Evolutionary conservation across 2,329 filamentous ascomycete genomes (phyloP).

Genomic region (Curvularia eragrostidis): DNA sequence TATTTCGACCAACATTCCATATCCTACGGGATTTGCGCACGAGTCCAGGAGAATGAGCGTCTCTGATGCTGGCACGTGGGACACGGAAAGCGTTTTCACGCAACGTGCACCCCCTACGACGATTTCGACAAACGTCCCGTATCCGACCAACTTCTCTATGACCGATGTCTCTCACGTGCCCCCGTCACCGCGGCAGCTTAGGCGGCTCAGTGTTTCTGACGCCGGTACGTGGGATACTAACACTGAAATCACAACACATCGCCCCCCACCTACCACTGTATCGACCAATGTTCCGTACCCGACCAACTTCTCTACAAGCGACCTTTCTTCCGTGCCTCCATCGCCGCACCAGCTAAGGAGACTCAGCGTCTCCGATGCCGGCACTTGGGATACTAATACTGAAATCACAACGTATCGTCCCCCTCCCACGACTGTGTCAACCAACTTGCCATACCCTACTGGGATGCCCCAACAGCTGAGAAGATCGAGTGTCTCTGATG

Average conservation of each 20-base stretch:
- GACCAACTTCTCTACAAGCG: background rate
- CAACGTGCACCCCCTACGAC: conserved; percentile 12
- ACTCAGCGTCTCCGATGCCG: conserved; percentile 13
- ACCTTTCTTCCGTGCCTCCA: background rate
- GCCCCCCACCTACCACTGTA: conserved; percentile 13
- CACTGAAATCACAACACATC: conserved; percentile 11
- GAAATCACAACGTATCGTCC: conserved; percentile 10
- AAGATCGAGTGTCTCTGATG: conserved; percentile 14
- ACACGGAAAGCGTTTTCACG: conserved; percentile 5
- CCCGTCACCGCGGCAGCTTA: conserved; percentile 5
- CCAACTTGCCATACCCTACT: conserved; percentile 14
- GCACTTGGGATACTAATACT: conserved; percentile 16
- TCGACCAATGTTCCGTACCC: conserved; percentile 17
- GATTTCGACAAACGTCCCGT: conserved; percentile 16
- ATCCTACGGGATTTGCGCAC: background rate
- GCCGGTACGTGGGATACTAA: conserved; percentile 16
- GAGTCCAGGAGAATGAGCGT: conserved; percentile 8
- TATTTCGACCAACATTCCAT: conserved; percentile 9
- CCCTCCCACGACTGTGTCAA: conserved; percentile 13
- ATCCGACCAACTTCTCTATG: conserved; percentile 1
- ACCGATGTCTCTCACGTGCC: background rate
- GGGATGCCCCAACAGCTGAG: conserved; percentile 6
- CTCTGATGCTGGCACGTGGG: conserved; percentile 12
- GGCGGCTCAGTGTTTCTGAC: conserved; percentile 14
- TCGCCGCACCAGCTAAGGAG: conserved; percentile 9